Evolutionary conservation across 225 moss, liverwort and hornwort species (phyloP), one percentile per base, ranked within the genome.

Genomic region (Sphagnum tenellum): DNA sequence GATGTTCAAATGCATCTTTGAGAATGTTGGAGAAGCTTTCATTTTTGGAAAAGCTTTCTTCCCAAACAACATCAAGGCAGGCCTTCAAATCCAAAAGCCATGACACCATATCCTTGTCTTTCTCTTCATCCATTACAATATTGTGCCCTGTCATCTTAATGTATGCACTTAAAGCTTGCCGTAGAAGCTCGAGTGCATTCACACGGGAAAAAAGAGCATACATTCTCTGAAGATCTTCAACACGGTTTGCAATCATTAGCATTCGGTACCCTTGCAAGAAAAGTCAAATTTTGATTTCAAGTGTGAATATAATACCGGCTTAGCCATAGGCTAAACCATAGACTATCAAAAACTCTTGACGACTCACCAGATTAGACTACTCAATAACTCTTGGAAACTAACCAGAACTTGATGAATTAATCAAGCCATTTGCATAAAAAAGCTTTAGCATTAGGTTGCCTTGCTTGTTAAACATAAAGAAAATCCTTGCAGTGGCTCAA

Each of bases 41-140:
- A 67, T 90, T 98, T 61, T 81, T 87, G 9, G 85, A 90, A 53
- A 98, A 98, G 59, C 96, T 92, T 72, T 86, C 90, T 72, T 98
- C 96, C 96, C 88, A 98, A 50, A 98, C 92, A 44, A 83, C 76
- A 69, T 93, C 90, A 69, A 98, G 85, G 49, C 96, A 88, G 4
- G 92, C 90, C 76, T 98, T 98, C 73, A 93, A 74, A 74, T 98
- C 96, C 50, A 98, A 77, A 59, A 98, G 96, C 75, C 83, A 90
- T 12, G 83, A 56, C 13, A 98, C 96, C 96, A 98, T 98, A 49
- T 98, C 96, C 70, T 98, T 92, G 51, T 98, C 96, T 70, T 98
- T 98, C 73, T 98, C 92, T 80, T 98, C 96, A 70, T 98, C 96
- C 90, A 98, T 92, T 5, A 98, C 92, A 61, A 88, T 93, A 61